Conservation (phyloP, 1,139 yeast genomes). For the Suhomyces bribrorum region DNA sequence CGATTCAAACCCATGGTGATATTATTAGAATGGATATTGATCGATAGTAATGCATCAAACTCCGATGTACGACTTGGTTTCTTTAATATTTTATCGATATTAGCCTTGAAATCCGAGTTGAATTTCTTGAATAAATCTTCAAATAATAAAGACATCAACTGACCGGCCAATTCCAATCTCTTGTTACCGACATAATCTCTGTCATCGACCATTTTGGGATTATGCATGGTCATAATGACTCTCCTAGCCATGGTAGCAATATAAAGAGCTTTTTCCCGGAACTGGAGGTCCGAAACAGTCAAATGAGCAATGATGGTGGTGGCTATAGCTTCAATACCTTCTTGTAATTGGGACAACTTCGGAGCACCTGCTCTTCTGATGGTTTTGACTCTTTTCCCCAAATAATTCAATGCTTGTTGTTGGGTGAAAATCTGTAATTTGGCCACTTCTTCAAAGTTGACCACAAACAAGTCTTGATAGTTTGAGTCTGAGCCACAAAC, state of each 20-base stretch:
- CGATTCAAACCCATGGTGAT: constrained; percentile 93
- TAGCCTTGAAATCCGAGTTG: constrained; percentile 90
- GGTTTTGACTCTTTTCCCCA: constrained; percentile 90
- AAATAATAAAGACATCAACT: constrained; percentile 87
- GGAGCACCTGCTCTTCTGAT: constrained; percentile 85
- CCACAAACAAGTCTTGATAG: constrained; percentile 88
- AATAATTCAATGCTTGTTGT: constrained; percentile 87
- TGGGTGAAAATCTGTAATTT: constrained; percentile 85
- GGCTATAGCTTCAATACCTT: constrained; percentile 96
- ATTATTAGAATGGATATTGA: constrained; percentile 87
- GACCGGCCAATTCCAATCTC: constrained; percentile 96
- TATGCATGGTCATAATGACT: constrained; percentile 92
- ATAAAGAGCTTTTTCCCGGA: constrained; percentile 90
- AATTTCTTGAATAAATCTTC: constrained; percentile 97
- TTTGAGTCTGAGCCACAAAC: constrained; percentile 89
- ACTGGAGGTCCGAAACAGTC: constrained; percentile 81
- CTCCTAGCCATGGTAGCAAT: constrained; percentile 96
- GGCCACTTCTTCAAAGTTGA: constrained; percentile 93
- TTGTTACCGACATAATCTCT: constrained; percentile 98
- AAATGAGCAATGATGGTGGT: constrained; percentile 95
- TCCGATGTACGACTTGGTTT: constrained; percentile 95
- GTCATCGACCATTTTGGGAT: constrained; percentile 95
- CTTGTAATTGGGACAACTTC: constrained; percentile 77
- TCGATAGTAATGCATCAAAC: constrained; percentile 87
- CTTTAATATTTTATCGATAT: constrained; percentile 88